Conservation (phyloP, 2,329 filamentous ascomycete species). For the Xylaria sp. region DNA sequence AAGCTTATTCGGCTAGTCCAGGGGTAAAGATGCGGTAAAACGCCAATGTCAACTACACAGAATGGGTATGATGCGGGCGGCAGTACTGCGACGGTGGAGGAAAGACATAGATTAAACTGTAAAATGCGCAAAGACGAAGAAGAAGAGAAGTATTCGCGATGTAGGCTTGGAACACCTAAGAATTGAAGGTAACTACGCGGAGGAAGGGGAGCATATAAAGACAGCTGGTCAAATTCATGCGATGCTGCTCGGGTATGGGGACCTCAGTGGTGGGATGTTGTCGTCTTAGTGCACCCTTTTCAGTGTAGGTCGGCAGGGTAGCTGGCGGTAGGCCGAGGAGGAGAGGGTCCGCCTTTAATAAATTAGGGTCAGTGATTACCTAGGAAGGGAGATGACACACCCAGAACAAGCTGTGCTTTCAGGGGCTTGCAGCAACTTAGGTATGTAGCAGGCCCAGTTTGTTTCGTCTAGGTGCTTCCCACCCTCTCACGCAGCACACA, state of each 20-base stretch:
- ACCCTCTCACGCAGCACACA: no score
- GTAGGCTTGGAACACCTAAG: slow-evolving; percentile 11
- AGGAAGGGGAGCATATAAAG: slow-evolving; percentile 33
- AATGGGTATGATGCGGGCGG: slow-evolving; percentile 6
- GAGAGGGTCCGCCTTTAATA: slow-evolving; percentile 38
- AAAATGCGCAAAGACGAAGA: neutral
- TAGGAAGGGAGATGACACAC: slow-evolving; percentile 33
- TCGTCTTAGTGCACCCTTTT: slow-evolving; percentile 15
- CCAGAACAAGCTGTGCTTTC: slow-evolving; percentile 27
- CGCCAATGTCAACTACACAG: slow-evolving; percentile 28
- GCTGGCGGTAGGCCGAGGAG: slow-evolving; percentile 13
- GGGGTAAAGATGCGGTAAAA: slow-evolving; percentile 27
- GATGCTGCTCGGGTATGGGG: slow-evolving; percentile 27
- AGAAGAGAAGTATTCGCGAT: neutral
- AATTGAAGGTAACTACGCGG: slow-evolving; percentile 5
- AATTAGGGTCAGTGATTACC: slow-evolving; percentile 33
- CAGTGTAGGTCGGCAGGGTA: slow-evolving; percentile 2
- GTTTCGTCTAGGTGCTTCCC: neutral
- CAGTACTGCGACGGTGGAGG: slow-evolving; percentile 22
- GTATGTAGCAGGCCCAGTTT: neutral
- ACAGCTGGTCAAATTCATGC: slow-evolving; percentile 41
- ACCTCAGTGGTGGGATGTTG: slow-evolving; percentile 30
- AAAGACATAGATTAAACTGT: slow-evolving; percentile 29
- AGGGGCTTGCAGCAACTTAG: slow-evolving; percentile 38
- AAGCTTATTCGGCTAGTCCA: slow-evolving; percentile 36